Conservation (phyloP, 306 rosid species). For the Quercus ilex region DNA sequence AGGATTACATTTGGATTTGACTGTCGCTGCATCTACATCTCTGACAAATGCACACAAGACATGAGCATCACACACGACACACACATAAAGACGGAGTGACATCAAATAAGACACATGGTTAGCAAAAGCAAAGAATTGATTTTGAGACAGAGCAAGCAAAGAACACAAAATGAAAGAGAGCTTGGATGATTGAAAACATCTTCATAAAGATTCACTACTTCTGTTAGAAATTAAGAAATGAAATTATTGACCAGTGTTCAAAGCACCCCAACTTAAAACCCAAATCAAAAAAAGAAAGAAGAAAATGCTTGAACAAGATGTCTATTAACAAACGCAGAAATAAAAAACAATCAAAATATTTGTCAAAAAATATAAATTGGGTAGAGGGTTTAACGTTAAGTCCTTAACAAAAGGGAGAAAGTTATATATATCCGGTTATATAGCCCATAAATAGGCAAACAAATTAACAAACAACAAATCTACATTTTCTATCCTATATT, state of each 20-base stretch:
- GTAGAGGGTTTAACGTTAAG: no score
- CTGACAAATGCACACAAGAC: slow-evolving; percentile 4
- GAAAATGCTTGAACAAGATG: no score
- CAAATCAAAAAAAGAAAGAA: no score
- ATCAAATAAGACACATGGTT: slow-evolving; percentile 23
- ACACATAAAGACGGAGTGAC: slow-evolving; percentile 13
- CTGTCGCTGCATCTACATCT: slow-evolving; percentile 18
- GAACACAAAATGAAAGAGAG: slow-evolving; percentile 25
- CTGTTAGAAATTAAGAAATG: no score
- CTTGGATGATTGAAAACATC: no score
- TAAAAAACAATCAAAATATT: neutral
- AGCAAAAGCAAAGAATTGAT: slow-evolving; percentile 6
- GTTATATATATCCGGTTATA: no score
- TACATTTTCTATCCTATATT: no score
- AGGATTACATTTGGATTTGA: no score
- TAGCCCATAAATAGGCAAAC: no score
- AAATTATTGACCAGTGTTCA: neutral
- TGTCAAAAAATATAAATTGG: neutral
- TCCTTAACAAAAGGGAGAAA: no score
- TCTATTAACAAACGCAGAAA: neutral
- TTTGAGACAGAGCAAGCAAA: slow-evolving; percentile 25
- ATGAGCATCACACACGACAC: neutral
- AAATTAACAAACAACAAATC: no score
- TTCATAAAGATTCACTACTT: no score
- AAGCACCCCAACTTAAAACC: neutral